Evolutionary conservation across 768 basidiomycete species (phyloP), one percentile per base, ranked within the genome.

Genomic region (Russula compacta): DNA sequence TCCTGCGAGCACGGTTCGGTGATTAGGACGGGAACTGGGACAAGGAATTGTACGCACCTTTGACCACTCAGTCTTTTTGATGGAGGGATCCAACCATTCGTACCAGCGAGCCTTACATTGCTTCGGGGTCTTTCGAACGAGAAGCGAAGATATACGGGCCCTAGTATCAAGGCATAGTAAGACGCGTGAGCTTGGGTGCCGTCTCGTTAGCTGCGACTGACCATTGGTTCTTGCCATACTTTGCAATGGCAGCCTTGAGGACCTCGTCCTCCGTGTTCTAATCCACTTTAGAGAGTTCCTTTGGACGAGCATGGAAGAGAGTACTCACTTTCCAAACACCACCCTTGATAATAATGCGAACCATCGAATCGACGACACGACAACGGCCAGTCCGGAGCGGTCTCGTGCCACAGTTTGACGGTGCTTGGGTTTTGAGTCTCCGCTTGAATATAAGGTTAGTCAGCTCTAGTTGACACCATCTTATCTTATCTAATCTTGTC

Each of bases 71-170:
- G 95, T 98, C 79, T 99, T 99, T 75, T 98, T 98, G 75, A 98
- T 99, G 54, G 93, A 95, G 6, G 97, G 97, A 75, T 99, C 97
- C 52, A 98, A 77, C 97, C 97, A 98, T 76, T 98, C 95, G 71
- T 95, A 98, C 95, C 95, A 98, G 43, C 93, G 89, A 1, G 92
- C 92, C 74, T 99, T 99, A 79, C 97, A 99, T 77, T 99, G 97
- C 72, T 99, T 99, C 11, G 97, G 95, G 1, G 97, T 99, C 75
- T 99, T 99, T 66, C 97, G 85, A 39, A 98, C 97, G 54, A 99
- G 83, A 35, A 99, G 79, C 36, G 95, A 98, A 11, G 94, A 97
- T 71, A 99, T 98, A 68, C 95, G 93, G 32, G 95, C 95, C 95
- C 92, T 90, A 50, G 56, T n/a, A 35, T 7, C 46, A 46, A n/a